Conservation (phyloP, 768 basidiomycete genomes). For the Leucosporidium scottii region DNA sequence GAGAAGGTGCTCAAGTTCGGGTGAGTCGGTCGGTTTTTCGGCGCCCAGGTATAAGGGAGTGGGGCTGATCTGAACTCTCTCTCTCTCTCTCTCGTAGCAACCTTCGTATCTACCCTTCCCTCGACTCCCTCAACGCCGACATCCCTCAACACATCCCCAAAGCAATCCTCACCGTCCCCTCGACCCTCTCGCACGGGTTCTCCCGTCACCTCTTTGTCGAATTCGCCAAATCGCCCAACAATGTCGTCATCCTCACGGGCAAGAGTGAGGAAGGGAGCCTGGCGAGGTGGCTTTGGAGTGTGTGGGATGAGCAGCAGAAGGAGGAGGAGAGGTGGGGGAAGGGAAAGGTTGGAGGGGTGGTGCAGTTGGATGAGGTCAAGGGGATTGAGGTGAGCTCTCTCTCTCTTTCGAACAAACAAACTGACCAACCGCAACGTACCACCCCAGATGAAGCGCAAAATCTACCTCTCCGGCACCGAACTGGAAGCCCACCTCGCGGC, state of each 20-base stretch:
- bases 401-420: not conserved
- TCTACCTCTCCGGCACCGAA: conserved; percentile 80
- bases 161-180: conserved; percentile 85
- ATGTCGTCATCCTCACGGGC: conserved; percentile 77
- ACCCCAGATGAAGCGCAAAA: conserved; percentile 77
- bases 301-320: conserved; percentile 79
- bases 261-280: conserved; percentile 74
- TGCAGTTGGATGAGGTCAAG: conserved; percentile 69
- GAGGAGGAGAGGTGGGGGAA: conserved; percentile 76
- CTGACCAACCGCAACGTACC: not conserved
- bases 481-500: conserved; percentile 70
- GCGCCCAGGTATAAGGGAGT: too few relatives aligned
- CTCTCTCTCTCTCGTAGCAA: too few relatives aligned
- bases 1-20: conserved; percentile 71
- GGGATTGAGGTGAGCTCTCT: conserved; percentile 55
- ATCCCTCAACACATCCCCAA: conserved; percentile 86
- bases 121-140: conserved; percentile 67
- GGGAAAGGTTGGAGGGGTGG: conserved; percentile 76
- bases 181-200: conserved; percentile 84
- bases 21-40: conserved; percentile 46
- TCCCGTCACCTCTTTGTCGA: conserved; percentile 78
- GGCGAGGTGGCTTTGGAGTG: conserved; percentile 66
- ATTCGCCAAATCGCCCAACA: conserved; percentile 73
- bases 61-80: too few relatives aligned
- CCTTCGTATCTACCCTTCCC: conserved; percentile 83